Evolutionary conservation across 192 early-diverging fungal genomes (phyloP), one percentile per base, ranked within the genome.

Genomic region (Jimgerdemannia flammicorona): DNA sequence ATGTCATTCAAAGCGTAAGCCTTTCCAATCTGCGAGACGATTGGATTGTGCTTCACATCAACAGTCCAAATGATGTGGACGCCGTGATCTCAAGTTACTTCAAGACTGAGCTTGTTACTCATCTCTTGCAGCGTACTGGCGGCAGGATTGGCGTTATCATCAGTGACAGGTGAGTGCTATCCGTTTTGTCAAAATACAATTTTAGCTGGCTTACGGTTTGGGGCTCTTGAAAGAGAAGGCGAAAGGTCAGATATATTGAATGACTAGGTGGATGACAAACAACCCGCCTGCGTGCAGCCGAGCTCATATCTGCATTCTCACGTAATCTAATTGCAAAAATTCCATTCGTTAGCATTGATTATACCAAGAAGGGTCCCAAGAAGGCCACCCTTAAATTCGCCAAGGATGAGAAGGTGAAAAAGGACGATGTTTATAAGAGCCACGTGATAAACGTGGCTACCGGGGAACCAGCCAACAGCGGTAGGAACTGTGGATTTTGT

Each of bases 301-400:
- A 29, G 29, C 29, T 29, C 29, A 29, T 29, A 29, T 29, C 1
- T 29, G 29, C 29, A 29, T 29, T 29, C 29, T 29, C 29, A 29
- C 29, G 29, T 29, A 29, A 29, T 29, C 29, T 29, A 29, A 29
- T 29, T 1, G 29, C 29, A 29, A 29, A n/a, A 29, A 29, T 29
- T 29, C 29, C 29, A 29, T 29, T 29, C 29, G 2, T 4, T 71
- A 80, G 79, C 18, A 90, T 92, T 69, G 83, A 88, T 43, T 94
- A 91, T 79, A 75, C 79, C 67, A 94, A 92, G 79, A 94, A 94
- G 84, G 87, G 88, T 75, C 84, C 81, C 74, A 94, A 94, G 79
- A 78, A 80, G 10, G 91, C 85, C 42, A 85, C 81, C 49, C 83
- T 95, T 84, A 95, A 95, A 84, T 91, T 93, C 81, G 83, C 87